Conservation (phyloP, 352 stramenopile species). For the Saprolegnia parasitica region DNA sequence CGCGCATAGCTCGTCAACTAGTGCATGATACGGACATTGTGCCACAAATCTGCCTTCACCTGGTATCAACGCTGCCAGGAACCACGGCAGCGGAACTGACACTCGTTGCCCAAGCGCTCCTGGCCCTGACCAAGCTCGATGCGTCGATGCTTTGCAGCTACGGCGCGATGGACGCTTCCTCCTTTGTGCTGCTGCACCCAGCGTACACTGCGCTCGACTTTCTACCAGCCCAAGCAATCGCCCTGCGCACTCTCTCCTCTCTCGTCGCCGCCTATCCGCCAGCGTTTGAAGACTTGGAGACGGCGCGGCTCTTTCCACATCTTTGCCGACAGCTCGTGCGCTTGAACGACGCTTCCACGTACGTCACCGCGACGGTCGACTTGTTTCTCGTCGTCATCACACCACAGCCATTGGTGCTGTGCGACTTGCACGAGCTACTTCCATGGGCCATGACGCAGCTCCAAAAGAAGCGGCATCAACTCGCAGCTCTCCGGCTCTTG, state of each 20-base stretch:
- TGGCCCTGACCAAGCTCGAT: not conserved
- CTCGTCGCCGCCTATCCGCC: not conserved
- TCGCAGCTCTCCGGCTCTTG: not conserved
- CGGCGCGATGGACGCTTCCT: conserved; percentile 1
- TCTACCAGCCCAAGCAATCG: not conserved
- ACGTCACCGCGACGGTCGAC: not conserved
- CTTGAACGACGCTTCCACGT: not conserved
- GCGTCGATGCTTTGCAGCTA: conserved; percentile 1
- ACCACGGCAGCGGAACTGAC: not conserved
- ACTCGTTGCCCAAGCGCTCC: not conserved
- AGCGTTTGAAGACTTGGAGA: conserved; percentile 21
- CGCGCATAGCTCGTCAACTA: not conserved
- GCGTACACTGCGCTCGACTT: not conserved
- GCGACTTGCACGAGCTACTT: not conserved
- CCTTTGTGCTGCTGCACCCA: conserved; percentile 4
- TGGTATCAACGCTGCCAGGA: not conserved
- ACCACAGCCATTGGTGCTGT: conserved; percentile 9
- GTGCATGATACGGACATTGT: not conserved
- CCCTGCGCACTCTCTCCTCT: not conserved
- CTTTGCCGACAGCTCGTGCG: not conserved
- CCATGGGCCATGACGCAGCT: not conserved
- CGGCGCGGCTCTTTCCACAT: not conserved
- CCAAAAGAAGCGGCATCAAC: not conserved
- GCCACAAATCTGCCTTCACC: not conserved
- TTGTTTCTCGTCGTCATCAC: not conserved